A percentile compares a stretch with the other conserved stretches of the same genome.
These are phyloP conservation scores for Allomyces macrogynus DNA, from an alignment of 192 early-diverging fungal genomes.

Conservation along the genomic window DNA sequence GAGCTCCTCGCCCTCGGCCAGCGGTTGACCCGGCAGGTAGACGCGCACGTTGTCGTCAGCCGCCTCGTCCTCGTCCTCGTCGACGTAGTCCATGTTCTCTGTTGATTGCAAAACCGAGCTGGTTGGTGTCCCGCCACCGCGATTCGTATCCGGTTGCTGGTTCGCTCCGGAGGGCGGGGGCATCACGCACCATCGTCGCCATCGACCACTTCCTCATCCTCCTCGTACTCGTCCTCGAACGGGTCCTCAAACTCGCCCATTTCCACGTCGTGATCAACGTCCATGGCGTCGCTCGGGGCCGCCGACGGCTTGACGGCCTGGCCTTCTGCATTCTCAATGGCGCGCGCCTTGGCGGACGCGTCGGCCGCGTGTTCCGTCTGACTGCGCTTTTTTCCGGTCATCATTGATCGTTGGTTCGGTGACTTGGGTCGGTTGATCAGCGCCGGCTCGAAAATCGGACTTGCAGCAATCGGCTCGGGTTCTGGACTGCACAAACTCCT, in stretches of 20 bases:
- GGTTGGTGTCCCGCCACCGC: constrained; percentile 4
- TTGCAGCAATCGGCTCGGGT: too few relatives aligned
- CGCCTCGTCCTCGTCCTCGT: constrained; percentile 36
- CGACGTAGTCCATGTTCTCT: constrained; percentile 24
- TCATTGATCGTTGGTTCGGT: too few relatives aligned
- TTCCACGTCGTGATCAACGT: constrained; percentile 28
- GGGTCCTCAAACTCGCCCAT: constrained; percentile 85
- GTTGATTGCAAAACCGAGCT: constrained; percentile 2
- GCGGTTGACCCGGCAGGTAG: constrained; percentile 73
- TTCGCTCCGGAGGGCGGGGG: too few relatives aligned
- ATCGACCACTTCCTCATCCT: constrained; percentile 28
- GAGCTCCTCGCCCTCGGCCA: constrained; percentile 71
- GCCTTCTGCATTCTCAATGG: constrained; percentile 12
- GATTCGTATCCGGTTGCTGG: too few relatives aligned
- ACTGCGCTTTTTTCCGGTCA: neutral
- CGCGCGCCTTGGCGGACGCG: constrained; percentile 8
- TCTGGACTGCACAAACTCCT: too few relatives aligned
- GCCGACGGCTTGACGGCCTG: constrained; percentile 1
- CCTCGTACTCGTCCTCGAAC: constrained; percentile 70
- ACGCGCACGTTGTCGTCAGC: constrained; percentile 42
- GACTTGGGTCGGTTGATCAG: too few relatives aligned
- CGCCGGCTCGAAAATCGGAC: too few relatives aligned
- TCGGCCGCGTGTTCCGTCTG: neutral
- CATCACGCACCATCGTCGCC: constrained; percentile 10
- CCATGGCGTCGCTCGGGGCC: constrained; percentile 12